Base-by-base conservation (phyloP, 2,329 filamentous ascomycete genomes). In the Thielaviopsis cerberus region DNA sequence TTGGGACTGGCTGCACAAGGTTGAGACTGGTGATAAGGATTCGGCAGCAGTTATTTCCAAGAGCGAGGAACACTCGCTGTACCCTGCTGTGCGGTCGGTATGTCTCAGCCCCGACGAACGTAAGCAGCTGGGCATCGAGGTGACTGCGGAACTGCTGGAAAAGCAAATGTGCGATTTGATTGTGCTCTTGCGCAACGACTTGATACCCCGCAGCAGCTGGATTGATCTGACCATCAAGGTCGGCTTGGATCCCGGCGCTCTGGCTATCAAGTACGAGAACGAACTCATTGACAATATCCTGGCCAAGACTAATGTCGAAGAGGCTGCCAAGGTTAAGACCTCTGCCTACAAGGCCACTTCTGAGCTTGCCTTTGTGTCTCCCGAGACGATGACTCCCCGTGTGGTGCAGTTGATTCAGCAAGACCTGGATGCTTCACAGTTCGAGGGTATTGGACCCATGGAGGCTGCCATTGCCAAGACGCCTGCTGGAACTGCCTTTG, bases 381-480 rank as follows among this genome's bases (percentile, higher is more conserved):
- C 92, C 0, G 86, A 92, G 51, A 74, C 75, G 17, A 86, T 94
- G 70, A 85, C 88, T 22, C 79, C 88, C 4, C 78, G 80, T 7
- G 76, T 98, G 24, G 79, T 96, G 25, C 72, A 81, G 26, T 80
- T 92, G 53, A 81, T 98, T 55, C 74, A 77, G 57, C 70, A 77
- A 26, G 89, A 97, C 68, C 75, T 98, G 22, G 76, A 89, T 62
- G 76, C 81, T 1, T 71, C 76, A 51, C 82, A 87, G 61, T 74
- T 96, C 3, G 75, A 80, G 13, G 77, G 80, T 23, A 77, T 96
- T 62, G 88, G 89, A 0, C 86, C 89, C 11, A 84, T 88, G 1
- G 92, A 98, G 69, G 88, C 89, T 26, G 90, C 89, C 17, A 97
- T 98, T 60, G 92, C 90, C 69, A 83, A 88, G 51, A 95, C 91